Base-by-base conservation (phyloP, 345 rosid genomes). In the Gossypium arboreum region DNA sequence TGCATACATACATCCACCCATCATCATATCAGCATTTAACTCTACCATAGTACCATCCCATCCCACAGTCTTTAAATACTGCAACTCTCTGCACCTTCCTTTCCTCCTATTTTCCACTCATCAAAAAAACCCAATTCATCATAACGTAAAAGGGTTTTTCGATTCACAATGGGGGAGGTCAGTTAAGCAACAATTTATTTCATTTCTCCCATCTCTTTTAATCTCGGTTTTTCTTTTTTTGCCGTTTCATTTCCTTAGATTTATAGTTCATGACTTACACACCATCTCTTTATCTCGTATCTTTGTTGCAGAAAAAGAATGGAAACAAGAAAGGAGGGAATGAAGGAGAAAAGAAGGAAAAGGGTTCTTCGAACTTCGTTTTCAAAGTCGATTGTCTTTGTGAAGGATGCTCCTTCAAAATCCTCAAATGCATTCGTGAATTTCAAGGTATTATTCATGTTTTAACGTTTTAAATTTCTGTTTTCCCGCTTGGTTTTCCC, bases 331-430 rank as follows among this genome's bases (percentile, higher is more conserved):
- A 79, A 79, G 78, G 78, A 59, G 85, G 72, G 64, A 48, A 76
- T 27, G 78, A 55, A 7, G 79, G 54, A 9, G 79, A 73, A 34
- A 65, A 76, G 18, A 78, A 78, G n/a, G 83, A 80, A 18, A 79
- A 81, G 34, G 78, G 75, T 20, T 39, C 85, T 1, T 2, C 69
- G 9, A 72, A 84, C 11, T 84, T 85, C 70, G 88, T 95, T 75
- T 80, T 95, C 77, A 95, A 89, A 75, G 66, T 88, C 0, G 93
- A 93, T 41, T 90, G 89, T 90, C 91, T 91, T 66, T 95, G 99
- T 64, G 97, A 84, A 5, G 98, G 99, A 1, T 95, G 99, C 45
- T 89, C 90, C 29, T 70, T 85, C 39, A 82, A 80, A 55, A 78
- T 91, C 81, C 73, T 73, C 59, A 91, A 78, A 78, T 20, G 15